Evolutionary conservation across 352 stramenopile genomes (phyloP).

Genomic region (Pythium folliculosum): DNA sequence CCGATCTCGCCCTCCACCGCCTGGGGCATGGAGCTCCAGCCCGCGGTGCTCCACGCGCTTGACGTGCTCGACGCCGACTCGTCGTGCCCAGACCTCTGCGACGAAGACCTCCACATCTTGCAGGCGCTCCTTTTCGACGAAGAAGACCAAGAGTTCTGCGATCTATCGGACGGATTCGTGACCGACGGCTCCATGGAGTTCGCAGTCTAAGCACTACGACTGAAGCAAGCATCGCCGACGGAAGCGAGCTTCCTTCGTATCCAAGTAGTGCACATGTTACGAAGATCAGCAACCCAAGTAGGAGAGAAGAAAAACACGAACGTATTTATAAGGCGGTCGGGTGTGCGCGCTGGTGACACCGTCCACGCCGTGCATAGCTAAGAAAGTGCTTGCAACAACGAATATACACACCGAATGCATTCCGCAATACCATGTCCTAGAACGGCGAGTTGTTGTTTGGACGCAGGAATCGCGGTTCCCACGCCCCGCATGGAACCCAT

Average conservation of each 20-base stretch:
- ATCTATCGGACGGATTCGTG: not conserved
- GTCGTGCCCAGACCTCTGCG: slow-evolving; percentile 11
- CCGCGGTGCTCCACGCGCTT: slow-evolving; percentile 8
- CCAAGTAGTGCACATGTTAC: slow-evolving; percentile 16
- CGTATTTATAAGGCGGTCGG: slow-evolving; percentile 2
- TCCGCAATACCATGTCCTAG: no score
- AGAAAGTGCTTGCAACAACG: no score
- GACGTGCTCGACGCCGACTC: slow-evolving; percentile 13
- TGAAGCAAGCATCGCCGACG: slow-evolving; percentile 12
- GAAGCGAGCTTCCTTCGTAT: slow-evolving; percentile 12
- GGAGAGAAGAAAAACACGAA: not conserved
- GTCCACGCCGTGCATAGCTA: no score
- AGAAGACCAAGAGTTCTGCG: slow-evolving; percentile 14
- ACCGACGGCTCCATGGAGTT: slow-evolving; percentile 6
- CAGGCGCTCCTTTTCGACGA: slow-evolving; percentile 26
- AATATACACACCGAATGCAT: no score
- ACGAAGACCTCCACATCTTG: slow-evolving; percentile 23
- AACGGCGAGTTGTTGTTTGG: no score
- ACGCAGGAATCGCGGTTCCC: no score
- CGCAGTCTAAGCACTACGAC: slow-evolving; percentile 5
- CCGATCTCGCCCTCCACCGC: not conserved
- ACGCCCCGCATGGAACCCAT: no score
- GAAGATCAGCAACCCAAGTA: not conserved
- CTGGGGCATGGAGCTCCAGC: slow-evolving; percentile 5
- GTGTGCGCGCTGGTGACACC: no score